Evolutionary conservation across 2,329 filamentous ascomycete genomes (phyloP), one percentile per base, ranked within the genome.

Genomic region (Pleomassaria siparia): DNA sequence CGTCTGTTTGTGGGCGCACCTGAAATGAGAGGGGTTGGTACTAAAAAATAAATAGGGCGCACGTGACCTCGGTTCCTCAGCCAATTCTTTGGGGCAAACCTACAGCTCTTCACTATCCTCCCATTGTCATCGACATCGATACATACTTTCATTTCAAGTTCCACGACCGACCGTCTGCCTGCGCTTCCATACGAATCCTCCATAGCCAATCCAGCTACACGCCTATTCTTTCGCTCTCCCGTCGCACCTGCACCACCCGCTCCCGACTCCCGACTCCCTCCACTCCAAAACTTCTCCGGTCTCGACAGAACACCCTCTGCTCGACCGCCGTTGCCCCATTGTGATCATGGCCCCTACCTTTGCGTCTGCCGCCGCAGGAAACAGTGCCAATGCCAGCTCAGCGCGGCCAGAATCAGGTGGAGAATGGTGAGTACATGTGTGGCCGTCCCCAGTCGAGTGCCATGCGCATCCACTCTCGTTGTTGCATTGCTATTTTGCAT

Each of bases 281-380:
- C 50, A 51, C 54, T 25, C 25, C 41, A 61, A 57, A 46, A 49
- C 44, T 46, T 55, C 54, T 54, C 44, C 52, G 58, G 52, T 55
- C 51, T 62, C 56, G 58, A 59, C 49, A 54, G 45, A 54, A 58
- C 54, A 47, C 55, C 49, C 39, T 32, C 36, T 4, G n/a, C 36
- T 22, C 37, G 5, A 22, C 24, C 37, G 22, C n/a, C 10, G 22
- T 24, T 29, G 12, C 5, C 37, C 22, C 37, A 29, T 26, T 18
- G 16, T 33, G 21, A 58, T 54, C 56, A 76, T 77, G 75, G 74
- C 74, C 55, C 75, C 75, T 54, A 72, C 76, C 43, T 79, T 79
- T 62, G 76, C 76, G 57, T 78, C 76, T 48, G 76, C 76, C 47
- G 76, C 76, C 15, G 75, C 76, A 50, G 74, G 71, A 58, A 75